A percentile compares a stretch with the other conserved stretches of the same genome.
phyloP scores from a whole-genome alignment of 2,329 filamentous ascomycete genomes.

The Aspergillus eucalypticola region DNA sequence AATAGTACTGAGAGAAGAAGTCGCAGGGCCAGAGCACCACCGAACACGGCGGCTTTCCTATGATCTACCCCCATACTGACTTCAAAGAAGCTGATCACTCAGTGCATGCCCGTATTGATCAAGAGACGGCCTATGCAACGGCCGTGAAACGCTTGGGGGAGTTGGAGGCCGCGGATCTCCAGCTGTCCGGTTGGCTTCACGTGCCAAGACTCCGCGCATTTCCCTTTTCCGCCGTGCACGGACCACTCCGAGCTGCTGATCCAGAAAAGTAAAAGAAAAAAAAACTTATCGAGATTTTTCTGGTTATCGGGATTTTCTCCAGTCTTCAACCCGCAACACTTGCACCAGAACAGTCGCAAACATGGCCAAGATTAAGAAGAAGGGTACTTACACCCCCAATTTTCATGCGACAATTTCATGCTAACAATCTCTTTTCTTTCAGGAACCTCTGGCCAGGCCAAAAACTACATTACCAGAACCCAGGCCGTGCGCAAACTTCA shows the following conservation, averaged over 20 bases:
- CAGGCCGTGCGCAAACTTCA: slow-evolving; percentile 98
- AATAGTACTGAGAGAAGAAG: slow-evolving; percentile 78
- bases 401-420: background rate
- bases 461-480: slow-evolving; percentile 97
- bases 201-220: slow-evolving; percentile 27
- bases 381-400: slow-evolving; percentile 55
- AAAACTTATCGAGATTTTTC: slow-evolving; percentile 42
- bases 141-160: background rate
- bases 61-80: slow-evolving; percentile 54
- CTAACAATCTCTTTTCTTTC: slow-evolving; percentile 12
- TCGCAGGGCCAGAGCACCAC: slow-evolving; percentile 73
- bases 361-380: slow-evolving; percentile 86
- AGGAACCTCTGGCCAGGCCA: slow-evolving; percentile 86
- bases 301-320: slow-evolving; percentile 35
- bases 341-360: slow-evolving; percentile 29
- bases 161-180: slow-evolving; percentile 1
- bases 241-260: slow-evolving; percentile 27
- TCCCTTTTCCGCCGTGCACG: slow-evolving; percentile 33
- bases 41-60: slow-evolving; percentile 69
- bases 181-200: slow-evolving; percentile 23
- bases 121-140: slow-evolving; percentile 1
- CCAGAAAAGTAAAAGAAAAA: slow-evolving; percentile 26
- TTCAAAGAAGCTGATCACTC: background rate
- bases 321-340: slow-evolving; percentile 8
- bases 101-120: slow-evolving; percentile 12